Conservation (phyloP, 768 basidiomycete genomes). For the Leccinum barrowsii region DNA sequence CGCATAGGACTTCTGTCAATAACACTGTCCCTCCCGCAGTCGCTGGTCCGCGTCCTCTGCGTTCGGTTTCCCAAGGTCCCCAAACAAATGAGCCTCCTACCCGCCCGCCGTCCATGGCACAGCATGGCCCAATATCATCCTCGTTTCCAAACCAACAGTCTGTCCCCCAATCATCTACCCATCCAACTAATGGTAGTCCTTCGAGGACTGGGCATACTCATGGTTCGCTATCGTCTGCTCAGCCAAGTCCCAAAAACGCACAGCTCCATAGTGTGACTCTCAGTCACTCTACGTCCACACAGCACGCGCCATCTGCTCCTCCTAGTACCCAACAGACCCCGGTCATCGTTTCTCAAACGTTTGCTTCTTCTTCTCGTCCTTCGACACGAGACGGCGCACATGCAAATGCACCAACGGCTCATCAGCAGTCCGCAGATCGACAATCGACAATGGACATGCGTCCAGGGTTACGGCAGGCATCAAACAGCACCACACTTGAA, state of each 20-base stretch:
- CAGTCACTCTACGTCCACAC: conserved; percentile 6
- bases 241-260: conserved; percentile 24
- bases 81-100: conserved; percentile 23
- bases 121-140: conserved; percentile 3
- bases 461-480: conserved; percentile 12
- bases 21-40: conserved; percentile 22
- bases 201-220: conserved; percentile 12
- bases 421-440: conserved; percentile 16
- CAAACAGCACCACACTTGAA: conserved; percentile 23
- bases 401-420: conserved; percentile 1
- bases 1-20: conserved; percentile 20
- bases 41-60: conserved; percentile 26
- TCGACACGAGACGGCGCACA: conserved; percentile 23
- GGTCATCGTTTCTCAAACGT: conserved; percentile 13
- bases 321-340: conserved; percentile 24
- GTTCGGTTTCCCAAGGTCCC: conserved; percentile 27
- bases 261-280: conserved; percentile 16
- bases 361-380: conserved; percentile 26
- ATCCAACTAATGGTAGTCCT: conserved; percentile 13
- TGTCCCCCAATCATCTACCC: conserved; percentile 19
- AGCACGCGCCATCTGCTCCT: conserved; percentile 19
- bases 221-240: conserved; percentile 11
- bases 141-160: conserved; percentile 14
- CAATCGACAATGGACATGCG: conserved; percentile 5
- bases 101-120: conserved; percentile 24